Evolutionary conservation across 129 eudicot species (phyloP), one percentile per base, ranked within the genome.

Genomic region (Centrapalus pauciflorus): DNA sequence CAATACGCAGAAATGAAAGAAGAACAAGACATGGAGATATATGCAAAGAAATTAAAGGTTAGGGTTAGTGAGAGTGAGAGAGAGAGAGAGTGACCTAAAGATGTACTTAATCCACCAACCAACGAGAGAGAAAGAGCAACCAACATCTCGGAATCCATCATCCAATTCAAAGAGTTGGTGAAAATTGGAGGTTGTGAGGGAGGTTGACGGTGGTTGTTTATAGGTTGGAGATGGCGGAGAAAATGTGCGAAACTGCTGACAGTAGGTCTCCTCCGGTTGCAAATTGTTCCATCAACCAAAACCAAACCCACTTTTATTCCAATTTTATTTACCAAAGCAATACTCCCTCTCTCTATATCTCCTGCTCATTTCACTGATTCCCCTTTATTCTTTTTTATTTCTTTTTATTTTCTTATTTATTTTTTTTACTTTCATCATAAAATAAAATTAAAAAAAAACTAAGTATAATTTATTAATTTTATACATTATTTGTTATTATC

Each of bases 51-150:
- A 37, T 30, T 21, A 59, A 46, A 20, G 7, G 6, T 0, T 11
- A 41, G 66, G 66, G 67, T 70, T 19, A 43, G 58, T 27, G 56
- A 65, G n/a, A n/a, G n/a, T n/a, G n/a, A n/a, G n/a, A n/a, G 12
- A 20, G 26, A 69, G 81, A n/a, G 12, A 20, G 26, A 69, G 81
- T 76, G 71, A 87, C 97, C 97, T 64, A 91, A 76, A 40, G 94
- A 91, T 46, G 97, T 87, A 74, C 97, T 91, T 72, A 91, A 75
- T 24, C 97, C 97, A 64, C 97, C 97, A 70, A 90, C 72, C 62
- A 90, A 76, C 16, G 97, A 90, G 52, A 90, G 93, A 30, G 82
- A 94, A 67, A 90, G 87, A 70, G 97, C 97, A 73, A 90, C 95
- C 82, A 90, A 32, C 1, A 90, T 95, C 72, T 90, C 87, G 25